Conservation (phyloP, 2,329 filamentous ascomycete species). For the Graphilbum ipis-grandicollis region DNA sequence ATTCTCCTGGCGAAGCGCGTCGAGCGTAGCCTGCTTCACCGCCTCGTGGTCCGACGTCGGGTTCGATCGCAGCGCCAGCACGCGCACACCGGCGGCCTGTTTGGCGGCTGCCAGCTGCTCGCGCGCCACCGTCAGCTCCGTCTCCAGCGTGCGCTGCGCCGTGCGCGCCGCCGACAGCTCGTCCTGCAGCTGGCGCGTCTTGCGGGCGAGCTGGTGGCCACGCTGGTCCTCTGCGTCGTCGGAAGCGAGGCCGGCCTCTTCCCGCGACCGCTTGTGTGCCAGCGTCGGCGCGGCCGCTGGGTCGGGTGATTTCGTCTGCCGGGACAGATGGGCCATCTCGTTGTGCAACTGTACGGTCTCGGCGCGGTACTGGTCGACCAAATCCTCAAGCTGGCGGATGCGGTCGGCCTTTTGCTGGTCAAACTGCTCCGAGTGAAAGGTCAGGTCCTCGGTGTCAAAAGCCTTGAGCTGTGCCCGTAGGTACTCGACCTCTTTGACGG, state of each 20-base stretch:
- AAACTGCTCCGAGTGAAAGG: slow-evolving; percentile 63
- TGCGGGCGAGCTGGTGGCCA: slow-evolving; percentile 59
- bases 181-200: slow-evolving; percentile 72
- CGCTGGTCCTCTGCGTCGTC: slow-evolving; percentile 32
- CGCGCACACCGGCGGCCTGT: slow-evolving; percentile 56
- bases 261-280: slow-evolving; percentile 31
- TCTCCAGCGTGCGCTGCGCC: slow-evolving; percentile 51
- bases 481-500: slow-evolving; percentile 86
- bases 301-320: slow-evolving; percentile 25
- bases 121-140: slow-evolving; percentile 54
- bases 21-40: slow-evolving; percentile 66
- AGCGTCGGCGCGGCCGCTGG: slow-evolving; percentile 17
- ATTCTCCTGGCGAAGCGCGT: slow-evolving; percentile 68
- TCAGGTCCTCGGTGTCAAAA: slow-evolving; percentile 73
- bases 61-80: slow-evolving; percentile 80
- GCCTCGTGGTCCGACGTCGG: slow-evolving; percentile 75
- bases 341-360: slow-evolving; percentile 61
- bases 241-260: slow-evolving; percentile 35
- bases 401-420: slow-evolving; percentile 60
- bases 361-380: slow-evolving; percentile 70
- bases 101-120: slow-evolving; percentile 53
- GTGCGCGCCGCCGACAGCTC: slow-evolving; percentile 54
- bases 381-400: slow-evolving; percentile 65
- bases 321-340: slow-evolving; percentile 51
- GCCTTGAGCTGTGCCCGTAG: slow-evolving; percentile 81